A percentile compares a stretch with the other conserved stretches of the same genome.
phyloP scores from a whole-genome alignment of 1,284 basidiomycete genomes.

The Sparassis latifolia region DNA sequence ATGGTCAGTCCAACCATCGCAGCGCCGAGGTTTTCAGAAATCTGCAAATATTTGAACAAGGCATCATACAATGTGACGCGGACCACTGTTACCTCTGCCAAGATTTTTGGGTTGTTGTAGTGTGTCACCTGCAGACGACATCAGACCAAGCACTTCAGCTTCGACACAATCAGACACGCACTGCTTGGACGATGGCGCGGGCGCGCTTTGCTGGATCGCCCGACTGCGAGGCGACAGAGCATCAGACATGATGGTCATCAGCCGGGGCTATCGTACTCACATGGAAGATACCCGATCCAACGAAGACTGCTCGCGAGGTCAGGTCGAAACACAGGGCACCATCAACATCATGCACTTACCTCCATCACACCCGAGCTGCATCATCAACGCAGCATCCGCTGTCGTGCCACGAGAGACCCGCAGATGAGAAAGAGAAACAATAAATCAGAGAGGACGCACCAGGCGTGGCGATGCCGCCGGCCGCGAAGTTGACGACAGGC shows the following conservation, averaged over 20 bases:
- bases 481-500: slow-evolving; percentile 94
- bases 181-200: slow-evolving; percentile 95
- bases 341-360: slow-evolving; percentile 40
- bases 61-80: slow-evolving; percentile 1
- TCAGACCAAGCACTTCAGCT: too few species aligned
- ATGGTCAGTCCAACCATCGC: slow-evolving; percentile 94
- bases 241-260: too few species aligned
- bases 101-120: slow-evolving; percentile 86
- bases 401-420: background rate
- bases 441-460: slow-evolving; percentile 37
- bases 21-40: slow-evolving; percentile 85
- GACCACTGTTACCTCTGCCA: slow-evolving; percentile 56
- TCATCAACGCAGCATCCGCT: slow-evolving; percentile 98
- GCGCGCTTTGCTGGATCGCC: slow-evolving; percentile 93
- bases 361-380: slow-evolving; percentile 98
- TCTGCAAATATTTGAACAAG: slow-evolving; percentile 31
- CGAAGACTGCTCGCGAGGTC: slow-evolving; percentile 56
- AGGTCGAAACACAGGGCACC: background rate
- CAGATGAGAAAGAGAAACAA: too few species aligned
- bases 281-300: slow-evolving; percentile 93
- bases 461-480: slow-evolving; percentile 95
- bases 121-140: slow-evolving; percentile 70
- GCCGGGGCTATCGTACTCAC: slow-evolving; percentile 37
- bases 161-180: slow-evolving; percentile 25
- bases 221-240: slow-evolving; percentile 44